Evolutionary conservation across 2,329 filamentous ascomycete genomes (phyloP).

Genomic region (Alternaria brassicicola): DNA sequence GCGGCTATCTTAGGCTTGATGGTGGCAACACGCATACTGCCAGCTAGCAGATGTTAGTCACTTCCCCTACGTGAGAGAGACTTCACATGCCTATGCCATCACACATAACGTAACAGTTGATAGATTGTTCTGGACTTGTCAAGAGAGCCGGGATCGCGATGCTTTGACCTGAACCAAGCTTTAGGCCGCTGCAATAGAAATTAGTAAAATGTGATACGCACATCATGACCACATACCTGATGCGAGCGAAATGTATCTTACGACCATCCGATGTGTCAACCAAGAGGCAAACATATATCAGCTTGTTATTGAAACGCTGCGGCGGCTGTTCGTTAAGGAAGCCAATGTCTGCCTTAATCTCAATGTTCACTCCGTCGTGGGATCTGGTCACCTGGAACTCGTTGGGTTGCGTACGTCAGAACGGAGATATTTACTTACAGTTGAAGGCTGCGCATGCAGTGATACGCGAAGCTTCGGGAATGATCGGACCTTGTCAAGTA

Average conservation of each 20-base stretch:
- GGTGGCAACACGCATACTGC: slow-evolving; percentile 61
- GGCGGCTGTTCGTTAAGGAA: slow-evolving; percentile 71
- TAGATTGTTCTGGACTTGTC: slow-evolving; percentile 59
- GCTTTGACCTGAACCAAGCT: slow-evolving; percentile 66
- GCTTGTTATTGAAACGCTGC: slow-evolving; percentile 66
- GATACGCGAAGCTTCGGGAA: slow-evolving; percentile 73
- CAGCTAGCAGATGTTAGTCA: slow-evolving; percentile 51
- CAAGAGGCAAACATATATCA: slow-evolving; percentile 74
- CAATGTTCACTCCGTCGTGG: slow-evolving; percentile 59
- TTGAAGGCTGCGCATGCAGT: slow-evolving; percentile 57
- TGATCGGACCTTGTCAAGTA: slow-evolving; percentile 67
- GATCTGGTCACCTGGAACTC: slow-evolving; percentile 26
- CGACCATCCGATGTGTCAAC: slow-evolving; percentile 72
- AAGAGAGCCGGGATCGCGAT: slow-evolving; percentile 66
- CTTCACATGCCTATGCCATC: slow-evolving; percentile 72
- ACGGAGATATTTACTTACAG: slow-evolving; percentile 30
- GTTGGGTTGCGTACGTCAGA: background rate
- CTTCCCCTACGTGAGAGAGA: fast-evolving
- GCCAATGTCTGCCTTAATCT: slow-evolving; percentile 70
- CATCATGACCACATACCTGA: slow-evolving; percentile 51
- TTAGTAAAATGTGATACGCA: slow-evolving; percentile 1
- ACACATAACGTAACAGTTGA: slow-evolving; percentile 77
- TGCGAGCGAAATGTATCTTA: slow-evolving; percentile 71
- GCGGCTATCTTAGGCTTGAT: slow-evolving; percentile 58
- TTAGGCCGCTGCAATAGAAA: slow-evolving; percentile 64